Evolutionary conservation across 1,139 yeast species (phyloP), one percentile per base, ranked within the genome.

Genomic region (Yamadazyma mexicana): DNA sequence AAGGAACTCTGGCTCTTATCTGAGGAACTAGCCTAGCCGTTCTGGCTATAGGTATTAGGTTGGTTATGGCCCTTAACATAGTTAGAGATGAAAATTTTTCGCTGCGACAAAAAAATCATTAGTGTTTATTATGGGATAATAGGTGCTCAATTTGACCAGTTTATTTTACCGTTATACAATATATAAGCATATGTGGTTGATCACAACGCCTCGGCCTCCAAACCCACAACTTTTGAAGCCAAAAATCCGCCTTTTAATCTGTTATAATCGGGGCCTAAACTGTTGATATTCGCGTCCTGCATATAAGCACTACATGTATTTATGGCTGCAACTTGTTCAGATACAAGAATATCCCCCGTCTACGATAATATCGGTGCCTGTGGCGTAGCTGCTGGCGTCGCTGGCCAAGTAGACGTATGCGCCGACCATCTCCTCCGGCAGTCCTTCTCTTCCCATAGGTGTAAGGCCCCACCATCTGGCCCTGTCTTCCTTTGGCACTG

Each of bases 331-430:
- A 50, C 25, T 47, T 37, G n/a, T n/a, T n/a, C 22, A 68, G 7
- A 26, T 12, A 26, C 29, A 63, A 35, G 65, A 54, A 59, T 67
- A 70, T 33, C 76, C 77, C 40, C 77, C 77, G 44, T 72, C 77
- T 17, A 71, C 76, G 37, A 59, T 59, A 40, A 72, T 61, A 51
- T 72, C 77, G 15, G 75, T 54, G 31, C 77, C 77, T 22, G 73
- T 69, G 41, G 73, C 67, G 49, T 56, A 72, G 23, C 69, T 58
- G 27, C 74, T 56, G 34, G 69, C 69, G 49, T 67, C 73, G 37
- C 67, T 58, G 28, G 68, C 74, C 45, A 68, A 60, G 51, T 64
- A 67, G 30, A 67, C 55, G 50, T 65, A 68, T 5, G 73, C 73
- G 30, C 74, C 73, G n/a, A 62, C 72, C 46, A 68, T 55, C 47